Base-by-base conservation (phyloP, 176 grass and related monocot genomes). In the Oryza longistaminata region DNA sequence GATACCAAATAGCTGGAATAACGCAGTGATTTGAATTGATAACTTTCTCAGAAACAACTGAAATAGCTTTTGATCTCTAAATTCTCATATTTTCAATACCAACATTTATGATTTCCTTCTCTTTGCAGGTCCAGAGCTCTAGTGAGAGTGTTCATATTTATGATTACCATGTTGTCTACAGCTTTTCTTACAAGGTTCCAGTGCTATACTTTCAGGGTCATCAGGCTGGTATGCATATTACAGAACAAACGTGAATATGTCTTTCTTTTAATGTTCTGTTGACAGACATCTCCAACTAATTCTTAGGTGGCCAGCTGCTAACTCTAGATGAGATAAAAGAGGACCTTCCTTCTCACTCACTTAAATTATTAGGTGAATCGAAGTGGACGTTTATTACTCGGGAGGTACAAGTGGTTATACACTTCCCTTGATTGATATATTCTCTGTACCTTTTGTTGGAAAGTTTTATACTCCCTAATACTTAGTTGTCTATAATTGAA, bases 361-460 rank as follows among this genome's bases (percentile, higher is more conserved):
- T 87, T 31, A 75, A 93, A 87, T 17, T 84, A 67, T 49, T 92
- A 80, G 84, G 66, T 1, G 84, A 98, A 79, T 95, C 90, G 16
- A 98, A 98, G 83, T 99, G 96, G 93, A 89, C 93, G 0, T 99
- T 94, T 81, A 92, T 99, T 71, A 99, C 90, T 85, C 88, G 87
- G 79, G 96, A 99, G 93, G 96, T 99, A 94, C 43, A 6, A 25
- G 39, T 19, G 6, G 1, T 76, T 70, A 29, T 64, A 50, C 24
- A 3, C 48, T 31, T 27, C 82, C 48, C 68, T 33, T 70, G 19
- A 43, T 4, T 64, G 24, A 50, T 69, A 66, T 60, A 58, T 58
- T 26, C 60, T 46, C 13, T 40, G 16, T 21, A 22, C 69, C 5
- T 81, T 26, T 6, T 50, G 26, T 1, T 5, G 11, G 74, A 61